Conservation (phyloP, 495 filamentous ascomycete genomes). For the Neurospora tetrasperma region DNA sequence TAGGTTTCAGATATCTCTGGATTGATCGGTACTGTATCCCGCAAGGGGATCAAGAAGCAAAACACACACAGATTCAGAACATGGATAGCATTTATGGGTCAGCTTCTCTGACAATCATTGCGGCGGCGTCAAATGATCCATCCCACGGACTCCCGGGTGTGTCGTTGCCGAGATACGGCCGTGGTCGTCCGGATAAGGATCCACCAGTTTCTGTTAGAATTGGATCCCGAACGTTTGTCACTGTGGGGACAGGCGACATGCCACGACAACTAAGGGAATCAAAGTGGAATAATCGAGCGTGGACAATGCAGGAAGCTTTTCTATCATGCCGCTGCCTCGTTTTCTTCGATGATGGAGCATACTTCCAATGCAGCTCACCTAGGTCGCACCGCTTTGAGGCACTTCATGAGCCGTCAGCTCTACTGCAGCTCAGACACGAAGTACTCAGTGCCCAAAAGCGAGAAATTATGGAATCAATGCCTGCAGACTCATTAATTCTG, state of each 20-base stretch:
- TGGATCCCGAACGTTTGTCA: background rate
- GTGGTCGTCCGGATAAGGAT: background rate
- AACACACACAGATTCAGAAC: background rate
- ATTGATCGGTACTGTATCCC: background rate
- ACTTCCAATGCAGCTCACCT: constrained; percentile 24
- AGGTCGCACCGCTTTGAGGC: background rate
- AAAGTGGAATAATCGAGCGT: background rate
- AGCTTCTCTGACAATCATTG: background rate
- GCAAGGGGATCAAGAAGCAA: background rate
- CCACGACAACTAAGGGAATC: too few species aligned
- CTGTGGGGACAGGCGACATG: too few species aligned
- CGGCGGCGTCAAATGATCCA: background rate
- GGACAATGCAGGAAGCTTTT: background rate
- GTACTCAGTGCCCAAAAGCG: too few species aligned
- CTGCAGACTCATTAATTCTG: background rate
- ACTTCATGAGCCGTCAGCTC: fast-evolving
- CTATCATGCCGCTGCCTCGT: background rate
- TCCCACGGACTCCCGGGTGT: background rate
- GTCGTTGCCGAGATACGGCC: background rate
- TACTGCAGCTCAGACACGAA: background rate
- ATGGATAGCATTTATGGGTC: background rate
- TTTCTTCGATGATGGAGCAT: constrained; percentile 18
- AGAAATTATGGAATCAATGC: too few species aligned
- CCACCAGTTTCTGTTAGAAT: background rate
- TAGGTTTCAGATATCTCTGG: background rate